Conservation (phyloP, 2,329 filamentous ascomycete species). For the Penicillium expansum region DNA sequence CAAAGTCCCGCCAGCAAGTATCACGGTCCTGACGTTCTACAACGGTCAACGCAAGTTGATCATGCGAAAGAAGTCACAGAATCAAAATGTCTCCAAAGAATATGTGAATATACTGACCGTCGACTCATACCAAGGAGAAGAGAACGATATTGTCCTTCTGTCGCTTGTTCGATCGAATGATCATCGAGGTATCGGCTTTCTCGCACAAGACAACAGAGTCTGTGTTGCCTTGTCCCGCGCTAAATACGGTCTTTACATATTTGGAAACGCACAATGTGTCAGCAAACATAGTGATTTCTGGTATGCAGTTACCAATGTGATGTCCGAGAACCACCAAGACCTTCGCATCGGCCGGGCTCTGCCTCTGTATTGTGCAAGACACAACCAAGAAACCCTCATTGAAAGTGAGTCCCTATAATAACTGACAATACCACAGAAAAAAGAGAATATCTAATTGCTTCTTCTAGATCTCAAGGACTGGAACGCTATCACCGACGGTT, state of each 20-base stretch:
- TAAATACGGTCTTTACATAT: slow-evolving; percentile 75
- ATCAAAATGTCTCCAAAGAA: slow-evolving; percentile 42
- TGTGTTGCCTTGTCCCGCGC: slow-evolving; percentile 68
- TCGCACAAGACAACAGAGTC: slow-evolving; percentile 62
- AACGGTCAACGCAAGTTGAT: slow-evolving; percentile 74
- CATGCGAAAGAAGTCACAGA: slow-evolving; percentile 40
- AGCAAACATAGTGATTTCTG: slow-evolving; percentile 51
- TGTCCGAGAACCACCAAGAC: slow-evolving; percentile 31
- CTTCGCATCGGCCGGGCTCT: slow-evolving; percentile 51
- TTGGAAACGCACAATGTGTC: slow-evolving; percentile 66
- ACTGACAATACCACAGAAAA: too few species aligned
- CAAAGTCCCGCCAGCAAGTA: slow-evolving; percentile 56
- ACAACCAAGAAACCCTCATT: slow-evolving; percentile 54
- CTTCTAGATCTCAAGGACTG: slow-evolving; percentile 44
- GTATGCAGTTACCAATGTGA: slow-evolving; percentile 49
- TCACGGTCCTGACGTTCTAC: slow-evolving; percentile 85
- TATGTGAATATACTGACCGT: slow-evolving; percentile 69
- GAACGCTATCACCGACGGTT: slow-evolving; percentile 54
- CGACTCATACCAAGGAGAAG: slow-evolving; percentile 87
- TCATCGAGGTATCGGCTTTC: slow-evolving; percentile 64
- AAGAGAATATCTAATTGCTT: not conserved
- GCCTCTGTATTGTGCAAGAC: slow-evolving; percentile 63
- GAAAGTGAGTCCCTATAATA: slow-evolving; percentile 30
- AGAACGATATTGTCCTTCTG: slow-evolving; percentile 78
- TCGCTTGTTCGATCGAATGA: slow-evolving; percentile 73